These are phyloP conservation scores for Bruguiera gymnorhiza DNA, from an alignment of 345 rosid genomes.

Conservation along the genomic window DNA sequence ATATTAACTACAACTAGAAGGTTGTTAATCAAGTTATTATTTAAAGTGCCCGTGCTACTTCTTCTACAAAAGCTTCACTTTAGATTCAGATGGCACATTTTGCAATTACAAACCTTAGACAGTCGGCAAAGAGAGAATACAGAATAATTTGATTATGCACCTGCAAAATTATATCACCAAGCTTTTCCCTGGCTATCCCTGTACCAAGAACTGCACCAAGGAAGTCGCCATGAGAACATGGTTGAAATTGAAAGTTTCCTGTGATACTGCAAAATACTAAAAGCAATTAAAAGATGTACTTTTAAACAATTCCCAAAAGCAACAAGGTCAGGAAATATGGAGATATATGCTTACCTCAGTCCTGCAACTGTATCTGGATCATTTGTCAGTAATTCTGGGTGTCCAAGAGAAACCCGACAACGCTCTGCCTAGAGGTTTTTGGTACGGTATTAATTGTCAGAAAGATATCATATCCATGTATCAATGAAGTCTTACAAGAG, in stretches of 20 bases:
- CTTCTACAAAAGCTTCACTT: neutral
- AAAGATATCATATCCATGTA: neutral
- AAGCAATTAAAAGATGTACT: neutral
- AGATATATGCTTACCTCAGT: conserved; percentile 43
- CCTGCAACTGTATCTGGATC: conserved; percentile 77
- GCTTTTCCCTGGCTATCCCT: conserved; percentile 78
- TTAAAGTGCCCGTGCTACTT: neutral
- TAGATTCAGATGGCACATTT: too few species aligned
- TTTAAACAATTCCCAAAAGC: too few species aligned
- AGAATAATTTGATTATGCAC: conserved; percentile 33
- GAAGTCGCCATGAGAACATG: conserved; percentile 89
- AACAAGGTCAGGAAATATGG: too few species aligned
- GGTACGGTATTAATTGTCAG: conserved; percentile 7
- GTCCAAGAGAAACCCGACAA: conserved; percentile 81
- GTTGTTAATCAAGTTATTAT: too few species aligned
- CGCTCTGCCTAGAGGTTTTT: conserved; percentile 71
- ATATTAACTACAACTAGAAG: too few species aligned
- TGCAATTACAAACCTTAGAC: neutral
- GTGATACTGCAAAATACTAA: conserved; percentile 47
- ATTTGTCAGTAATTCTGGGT: conserved; percentile 51
- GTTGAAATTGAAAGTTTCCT: conserved; percentile 74
- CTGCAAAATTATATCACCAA: conserved; percentile 90
- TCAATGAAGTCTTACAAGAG: conserved; percentile 2
- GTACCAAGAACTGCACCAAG: conserved; percentile 93
- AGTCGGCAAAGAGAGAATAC: too few species aligned